These are phyloP conservation scores for Viola odorata DNA, from an alignment of 345 rosid species.

Conservation along the genomic window DNA sequence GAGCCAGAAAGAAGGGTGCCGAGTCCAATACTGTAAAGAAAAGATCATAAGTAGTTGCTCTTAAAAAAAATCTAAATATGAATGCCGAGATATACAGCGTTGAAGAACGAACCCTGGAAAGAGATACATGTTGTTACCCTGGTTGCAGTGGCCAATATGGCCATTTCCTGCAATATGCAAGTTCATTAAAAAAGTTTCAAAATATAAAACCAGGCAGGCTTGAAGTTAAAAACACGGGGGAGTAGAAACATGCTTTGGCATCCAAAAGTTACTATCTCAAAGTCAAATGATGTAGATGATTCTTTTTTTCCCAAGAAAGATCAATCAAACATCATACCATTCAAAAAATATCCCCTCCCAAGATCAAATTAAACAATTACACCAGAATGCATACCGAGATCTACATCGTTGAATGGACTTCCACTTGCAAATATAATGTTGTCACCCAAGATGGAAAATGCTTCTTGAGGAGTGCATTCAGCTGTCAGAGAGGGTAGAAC, in stretches of 20 bases:
- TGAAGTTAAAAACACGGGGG: not conserved
- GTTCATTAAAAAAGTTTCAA: slow-evolving; percentile 17
- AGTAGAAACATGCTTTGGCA: not conserved
- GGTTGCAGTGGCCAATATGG: slow-evolving; percentile 82
- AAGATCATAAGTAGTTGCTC: not conserved
- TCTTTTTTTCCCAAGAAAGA: too few species aligned
- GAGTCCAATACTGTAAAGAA: slow-evolving; percentile 73
- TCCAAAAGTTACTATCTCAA: not conserved
- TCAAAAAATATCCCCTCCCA: not conserved
- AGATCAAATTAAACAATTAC: not conserved
- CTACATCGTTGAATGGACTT: slow-evolving; percentile 85
- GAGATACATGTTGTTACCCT: slow-evolving; percentile 98
- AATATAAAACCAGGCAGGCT: not conserved
- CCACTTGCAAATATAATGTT: slow-evolving; percentile 92
- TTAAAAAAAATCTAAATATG: not conserved
- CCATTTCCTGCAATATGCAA: slow-evolving; percentile 55
- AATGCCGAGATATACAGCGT: not conserved
- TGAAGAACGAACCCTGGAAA: slow-evolving; percentile 80
- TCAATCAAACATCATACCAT: too few species aligned
- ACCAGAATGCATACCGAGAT: slow-evolving; percentile 57
- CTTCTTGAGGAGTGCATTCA: slow-evolving; percentile 94
- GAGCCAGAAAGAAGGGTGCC: slow-evolving; percentile 96
- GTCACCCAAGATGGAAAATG: slow-evolving; percentile 87
- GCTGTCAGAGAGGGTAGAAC: slow-evolving; percentile 36
- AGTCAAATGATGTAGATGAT: too few species aligned